A percentile compares a stretch with the other conserved stretches of the same genome.
Evolutionary conservation across 495 filamentous ascomycete genomes (phyloP).

Genomic region (Penicillium canescens): DNA sequence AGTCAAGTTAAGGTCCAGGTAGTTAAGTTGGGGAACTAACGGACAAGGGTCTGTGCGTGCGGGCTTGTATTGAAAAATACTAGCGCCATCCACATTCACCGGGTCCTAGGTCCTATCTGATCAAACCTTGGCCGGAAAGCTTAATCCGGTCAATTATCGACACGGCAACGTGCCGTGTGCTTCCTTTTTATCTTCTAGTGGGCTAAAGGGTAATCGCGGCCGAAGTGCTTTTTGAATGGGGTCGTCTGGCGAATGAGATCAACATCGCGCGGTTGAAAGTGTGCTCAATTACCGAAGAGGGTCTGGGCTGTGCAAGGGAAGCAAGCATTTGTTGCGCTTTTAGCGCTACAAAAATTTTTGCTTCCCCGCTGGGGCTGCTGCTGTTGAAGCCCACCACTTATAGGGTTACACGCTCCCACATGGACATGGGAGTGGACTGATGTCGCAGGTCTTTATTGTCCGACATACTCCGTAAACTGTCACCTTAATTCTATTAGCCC

Average conservation of each 20-base stretch:
- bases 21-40: background rate
- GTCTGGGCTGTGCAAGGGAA: background rate
- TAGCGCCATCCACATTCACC: background rate
- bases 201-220: background rate
- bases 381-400: background rate
- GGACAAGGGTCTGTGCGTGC: background rate
- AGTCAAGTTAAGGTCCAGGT: background rate
- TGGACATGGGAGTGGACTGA: background rate
- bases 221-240: background rate
- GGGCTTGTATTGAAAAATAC: background rate
- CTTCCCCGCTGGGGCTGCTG: background rate
- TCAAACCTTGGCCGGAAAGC: background rate
- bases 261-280: background rate
- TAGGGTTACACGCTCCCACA: background rate
- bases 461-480: background rate
- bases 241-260: background rate
- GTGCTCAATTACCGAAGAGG: background rate
- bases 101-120: background rate
- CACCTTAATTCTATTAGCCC: background rate
- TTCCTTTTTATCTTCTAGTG: background rate
- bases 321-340: background rate
- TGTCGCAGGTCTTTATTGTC: background rate
- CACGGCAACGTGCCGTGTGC: background rate
- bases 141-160: background rate
- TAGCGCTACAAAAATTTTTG: background rate